Evolutionary conservation across 2,329 filamentous ascomycete genomes (phyloP).

Genomic region (Pseudogymnoascus sp.): DNA sequence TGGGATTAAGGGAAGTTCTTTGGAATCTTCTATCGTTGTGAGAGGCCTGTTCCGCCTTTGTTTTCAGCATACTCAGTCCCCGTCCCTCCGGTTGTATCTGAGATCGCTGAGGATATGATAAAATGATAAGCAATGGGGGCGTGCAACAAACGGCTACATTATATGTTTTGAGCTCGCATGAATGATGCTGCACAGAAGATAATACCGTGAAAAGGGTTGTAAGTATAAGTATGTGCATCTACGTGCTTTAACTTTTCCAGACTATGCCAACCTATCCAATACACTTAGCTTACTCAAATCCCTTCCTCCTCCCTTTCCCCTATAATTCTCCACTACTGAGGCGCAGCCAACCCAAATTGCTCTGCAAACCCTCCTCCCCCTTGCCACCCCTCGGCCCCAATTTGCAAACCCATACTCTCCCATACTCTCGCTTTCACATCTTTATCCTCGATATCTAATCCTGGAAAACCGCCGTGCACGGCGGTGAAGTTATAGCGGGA

Average conservation of each 20-base stretch:
- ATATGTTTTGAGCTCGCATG: background rate
- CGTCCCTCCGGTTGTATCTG: background rate
- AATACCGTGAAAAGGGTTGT: background rate
- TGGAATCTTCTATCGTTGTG: background rate
- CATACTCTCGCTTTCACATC: conserved; percentile 56
- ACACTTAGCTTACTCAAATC: background rate
- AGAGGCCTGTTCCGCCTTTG: background rate
- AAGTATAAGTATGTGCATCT: too few species aligned
- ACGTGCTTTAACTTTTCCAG: background rate
- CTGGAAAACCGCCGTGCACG: conserved; percentile 60
- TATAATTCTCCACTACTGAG: background rate
- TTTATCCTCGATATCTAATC: conserved; percentile 49
- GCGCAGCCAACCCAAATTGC: background rate
- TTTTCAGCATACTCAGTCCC: background rate
- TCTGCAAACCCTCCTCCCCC: background rate
- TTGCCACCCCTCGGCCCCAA: conserved; percentile 30
- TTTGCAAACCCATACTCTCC: conserved; percentile 70
- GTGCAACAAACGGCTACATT: background rate
- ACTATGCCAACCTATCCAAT: background rate
- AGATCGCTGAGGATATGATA: background rate
- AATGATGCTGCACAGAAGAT: background rate
- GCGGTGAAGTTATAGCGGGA: conserved; percentile 52
- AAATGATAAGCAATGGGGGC: background rate
- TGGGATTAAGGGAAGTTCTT: background rate
- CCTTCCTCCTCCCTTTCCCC: background rate